A percentile compares a stretch with the other conserved stretches of the same genome.
These are phyloP conservation scores for Glycine tomentella DNA, from an alignment of 306 rosid genomes.

Conservation along the genomic window DNA sequence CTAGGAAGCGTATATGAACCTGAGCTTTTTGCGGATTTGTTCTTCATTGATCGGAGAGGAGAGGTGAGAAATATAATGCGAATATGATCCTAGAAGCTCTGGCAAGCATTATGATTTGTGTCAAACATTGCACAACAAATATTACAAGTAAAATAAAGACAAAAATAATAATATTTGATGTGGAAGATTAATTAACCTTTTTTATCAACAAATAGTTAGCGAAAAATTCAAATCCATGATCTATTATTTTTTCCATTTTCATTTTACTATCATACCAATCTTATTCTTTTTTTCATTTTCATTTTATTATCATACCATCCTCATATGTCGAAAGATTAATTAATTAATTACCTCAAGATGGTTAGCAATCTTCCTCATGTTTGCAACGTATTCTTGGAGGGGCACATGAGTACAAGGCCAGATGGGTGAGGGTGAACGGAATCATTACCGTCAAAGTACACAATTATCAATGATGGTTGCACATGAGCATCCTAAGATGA, in stretches of 20 bases:
- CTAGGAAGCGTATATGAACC: slow-evolving; percentile 34
- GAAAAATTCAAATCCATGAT: no score
- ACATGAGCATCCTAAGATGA: slow-evolving; percentile 56
- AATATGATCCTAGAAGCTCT: slow-evolving; percentile 68
- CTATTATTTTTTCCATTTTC: no score
- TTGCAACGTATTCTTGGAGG: slow-evolving; percentile 69
- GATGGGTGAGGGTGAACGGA: slow-evolving; percentile 64
- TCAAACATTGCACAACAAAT: slow-evolving; percentile 30
- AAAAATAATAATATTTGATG: neutral
- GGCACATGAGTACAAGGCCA: slow-evolving; percentile 71
- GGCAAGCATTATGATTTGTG: slow-evolving; percentile 29
- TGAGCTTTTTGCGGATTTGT: slow-evolving; percentile 50
- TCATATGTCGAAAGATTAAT: no score
- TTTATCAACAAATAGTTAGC: no score
- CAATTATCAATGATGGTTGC: slow-evolving; percentile 82
- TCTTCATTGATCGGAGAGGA: slow-evolving; percentile 73
- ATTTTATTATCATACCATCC: no score
- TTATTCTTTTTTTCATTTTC: no score
- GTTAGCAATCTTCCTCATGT: slow-evolving; percentile 75
- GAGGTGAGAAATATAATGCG: slow-evolving; percentile 71
- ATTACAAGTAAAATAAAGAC: neutral
- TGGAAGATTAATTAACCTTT: no score
- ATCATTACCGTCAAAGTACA: slow-evolving; percentile 92
- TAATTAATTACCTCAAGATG: slow-evolving; percentile 64
- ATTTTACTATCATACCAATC: no score